Evolutionary conservation across 768 basidiomycete genomes (phyloP), one percentile per base, ranked within the genome.

Genomic region (Lactarius psammicola): DNA sequence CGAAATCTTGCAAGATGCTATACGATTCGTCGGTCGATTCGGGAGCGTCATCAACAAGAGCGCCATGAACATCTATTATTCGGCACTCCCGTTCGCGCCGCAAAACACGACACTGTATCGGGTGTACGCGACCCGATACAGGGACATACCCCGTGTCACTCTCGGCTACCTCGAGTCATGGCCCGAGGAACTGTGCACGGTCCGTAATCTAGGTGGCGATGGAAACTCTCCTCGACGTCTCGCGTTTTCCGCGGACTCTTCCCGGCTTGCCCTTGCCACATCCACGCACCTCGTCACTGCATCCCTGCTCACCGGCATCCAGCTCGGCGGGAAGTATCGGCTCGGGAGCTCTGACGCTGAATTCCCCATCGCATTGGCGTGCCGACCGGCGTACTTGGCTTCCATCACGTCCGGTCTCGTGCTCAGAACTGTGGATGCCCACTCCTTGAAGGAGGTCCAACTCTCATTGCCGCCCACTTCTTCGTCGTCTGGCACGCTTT

Each of bases 81-180:
- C 65, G 7, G 65, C 65, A 1, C 26, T 66, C 15, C 65, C 65
- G 18, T 66, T 66, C 26, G 42, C 61, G 0, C 65, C 65, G 13
- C 65, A 62, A 31, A 31, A 56, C 38, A 66, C 65, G 49, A 60
- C 31, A 13, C 56, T 66, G 20, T 66, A 66, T 17, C 65, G 65
- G n/a, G 40, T 62, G 11, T 66, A 66, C 38, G 53, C 65, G 23
- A 30, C 49, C 6, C 60, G 65, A 36, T 66, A 66, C 56, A 42
- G n/a, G 15, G 58, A 53, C 65, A 38, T 71, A 20, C 63, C 70
- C 31, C 44, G 58, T 59, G 56, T 75, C 71, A 56, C 73, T 65
- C 64, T 74, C 72, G 49, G 72, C 68, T 55, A 72, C 70, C 46
- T 71, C 66, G 28, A 70, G 54, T 8, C 66, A 67, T 61, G 72